Evolutionary conservation across 2,329 filamentous ascomycete genomes (phyloP), one percentile per base, ranked within the genome.

Genomic region (Hypocreales sp.): DNA sequence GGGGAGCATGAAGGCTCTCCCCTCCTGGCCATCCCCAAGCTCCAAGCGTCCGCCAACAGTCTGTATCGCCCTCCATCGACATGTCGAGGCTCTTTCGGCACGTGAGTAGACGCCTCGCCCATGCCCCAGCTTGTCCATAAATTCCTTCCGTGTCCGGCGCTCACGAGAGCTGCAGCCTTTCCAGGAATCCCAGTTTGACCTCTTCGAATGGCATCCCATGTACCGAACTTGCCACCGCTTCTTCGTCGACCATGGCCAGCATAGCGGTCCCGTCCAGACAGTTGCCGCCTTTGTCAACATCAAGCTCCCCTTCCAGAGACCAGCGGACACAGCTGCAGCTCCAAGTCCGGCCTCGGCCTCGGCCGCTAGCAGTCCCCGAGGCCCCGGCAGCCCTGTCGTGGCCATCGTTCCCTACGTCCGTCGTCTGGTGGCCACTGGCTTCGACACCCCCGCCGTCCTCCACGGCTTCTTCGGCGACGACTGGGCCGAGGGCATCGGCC

Each of bases 381-480:
- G 7, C 18, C 18, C 18, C 18, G 15, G 18, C 16, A 20, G 12
- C 16, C 10, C 3, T 2, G 15, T 19, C 9, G 31, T 32, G 11
- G 24, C 27, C 14, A 61, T 94, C 8, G 68, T 90, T 4, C 87
- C 90, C 1, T 98, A 92, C 50, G 76, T 95, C 35, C 77, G 87
- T 19, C 80, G 90, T 11, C 67, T 95, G 3, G 74, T 95, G 25
- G 82, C 82, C 11, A 95, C 87, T 0, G 87, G 86, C 2, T 90
- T 92, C 58, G 90, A 95, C 50, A 75, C 74, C 22, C 74, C 79
- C 0, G 74, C 74, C 1, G 76, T 95, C n/a, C 60, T 98, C 33
- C 82, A 93, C 46, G 84, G 84, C 8, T 93, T 94, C 58, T 98
- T 95, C 42, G 90, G 90, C n/a, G 81, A 94, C 37, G 79, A 92